Conservation (phyloP, 345 rosid species). For the Cochlearia excelsa region DNA sequence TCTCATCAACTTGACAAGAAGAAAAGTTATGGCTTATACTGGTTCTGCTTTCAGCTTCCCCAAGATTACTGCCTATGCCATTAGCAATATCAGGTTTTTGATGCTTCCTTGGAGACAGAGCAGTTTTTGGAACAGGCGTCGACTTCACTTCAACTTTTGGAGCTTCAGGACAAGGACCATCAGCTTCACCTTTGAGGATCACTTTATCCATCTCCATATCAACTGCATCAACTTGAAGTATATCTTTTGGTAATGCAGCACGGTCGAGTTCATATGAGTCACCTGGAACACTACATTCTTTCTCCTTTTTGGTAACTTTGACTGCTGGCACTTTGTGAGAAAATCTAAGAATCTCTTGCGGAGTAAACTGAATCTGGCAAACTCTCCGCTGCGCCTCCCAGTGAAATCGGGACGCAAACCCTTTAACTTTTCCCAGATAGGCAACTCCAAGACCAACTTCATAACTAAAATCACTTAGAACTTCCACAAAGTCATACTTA, state of each 20-base stretch:
- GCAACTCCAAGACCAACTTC: slow-evolving; percentile 61
- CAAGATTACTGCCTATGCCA: slow-evolving; percentile 9
- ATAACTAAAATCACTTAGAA: slow-evolving; percentile 49
- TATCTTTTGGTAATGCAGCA: slow-evolving; percentile 52
- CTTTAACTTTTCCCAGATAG: slow-evolving; percentile 60
- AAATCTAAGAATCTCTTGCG: slow-evolving; percentile 50
- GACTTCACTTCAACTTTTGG: slow-evolving; percentile 20
- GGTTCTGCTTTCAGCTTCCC: slow-evolving; percentile 15
- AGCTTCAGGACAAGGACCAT: slow-evolving; percentile 21
- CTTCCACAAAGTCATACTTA: slow-evolving; percentile 62
- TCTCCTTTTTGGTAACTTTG: slow-evolving; percentile 62
- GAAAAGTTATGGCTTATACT: slow-evolving; percentile 18
- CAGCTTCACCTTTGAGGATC: slow-evolving; percentile 26
- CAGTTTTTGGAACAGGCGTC: slow-evolving; percentile 20
- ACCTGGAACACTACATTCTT: slow-evolving; percentile 49
- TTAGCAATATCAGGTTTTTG: slow-evolving; percentile 20
- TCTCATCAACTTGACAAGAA: slow-evolving; percentile 33
- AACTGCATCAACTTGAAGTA: slow-evolving; percentile 22
- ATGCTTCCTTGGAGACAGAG: slow-evolving; percentile 34
- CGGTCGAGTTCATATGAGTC: slow-evolving; percentile 74
- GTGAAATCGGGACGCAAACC: slow-evolving; percentile 60
- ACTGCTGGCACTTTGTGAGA: slow-evolving; percentile 75
- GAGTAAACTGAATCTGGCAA: slow-evolving; percentile 17
- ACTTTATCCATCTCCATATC: slow-evolving; percentile 22
- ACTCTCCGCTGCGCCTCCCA: slow-evolving; percentile 15